These are phyloP conservation scores for Venturia effusa DNA, from an alignment of 2,329 filamentous ascomycete species.

Conservation along the genomic window DNA sequence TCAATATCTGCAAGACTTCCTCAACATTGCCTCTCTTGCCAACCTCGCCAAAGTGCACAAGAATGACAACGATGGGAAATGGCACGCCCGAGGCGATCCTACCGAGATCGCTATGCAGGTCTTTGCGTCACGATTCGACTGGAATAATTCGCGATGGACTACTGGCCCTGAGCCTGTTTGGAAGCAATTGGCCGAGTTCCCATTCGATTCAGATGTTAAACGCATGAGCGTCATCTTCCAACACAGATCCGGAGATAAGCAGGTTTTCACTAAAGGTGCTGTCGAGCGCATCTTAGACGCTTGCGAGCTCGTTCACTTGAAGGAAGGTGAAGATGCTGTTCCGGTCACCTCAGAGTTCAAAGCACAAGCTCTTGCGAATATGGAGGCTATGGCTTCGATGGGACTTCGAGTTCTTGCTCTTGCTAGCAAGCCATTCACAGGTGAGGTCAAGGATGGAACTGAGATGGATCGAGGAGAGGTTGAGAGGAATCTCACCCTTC, in stretches of 20 bases:
- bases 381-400: conserved; percentile 49
- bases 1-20: conserved; percentile 40
- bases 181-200: conserved; percentile 50
- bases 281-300: conserved; percentile 58
- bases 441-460: conserved; percentile 12
- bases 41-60: conserved; percentile 54
- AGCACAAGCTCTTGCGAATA: conserved; percentile 51
- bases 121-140: conserved; percentile 57
- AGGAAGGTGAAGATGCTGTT: conserved; percentile 27
- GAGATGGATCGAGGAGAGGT: conserved; percentile 46
- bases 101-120: conserved; percentile 69
- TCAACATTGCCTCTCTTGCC: conserved; percentile 53
- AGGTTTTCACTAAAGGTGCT: conserved; percentile 54
- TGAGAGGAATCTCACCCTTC: conserved; percentile 58
- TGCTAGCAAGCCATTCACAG: conserved; percentile 1
- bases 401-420: conserved; percentile 14
- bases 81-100: conserved; percentile 55
- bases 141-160: conserved; percentile 45
- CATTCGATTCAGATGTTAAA: conserved; percentile 65
- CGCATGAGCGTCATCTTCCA: conserved; percentile 64
- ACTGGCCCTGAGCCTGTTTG: conserved; percentile 21
- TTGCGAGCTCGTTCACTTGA: conserved; percentile 43
- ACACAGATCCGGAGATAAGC: conserved; percentile 29
- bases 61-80: conserved; percentile 40
- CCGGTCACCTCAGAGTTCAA: conserved; percentile 43